Base-by-base conservation (phyloP, 805 yeast species). In the Limtongozyma cylindracea region DNA sequence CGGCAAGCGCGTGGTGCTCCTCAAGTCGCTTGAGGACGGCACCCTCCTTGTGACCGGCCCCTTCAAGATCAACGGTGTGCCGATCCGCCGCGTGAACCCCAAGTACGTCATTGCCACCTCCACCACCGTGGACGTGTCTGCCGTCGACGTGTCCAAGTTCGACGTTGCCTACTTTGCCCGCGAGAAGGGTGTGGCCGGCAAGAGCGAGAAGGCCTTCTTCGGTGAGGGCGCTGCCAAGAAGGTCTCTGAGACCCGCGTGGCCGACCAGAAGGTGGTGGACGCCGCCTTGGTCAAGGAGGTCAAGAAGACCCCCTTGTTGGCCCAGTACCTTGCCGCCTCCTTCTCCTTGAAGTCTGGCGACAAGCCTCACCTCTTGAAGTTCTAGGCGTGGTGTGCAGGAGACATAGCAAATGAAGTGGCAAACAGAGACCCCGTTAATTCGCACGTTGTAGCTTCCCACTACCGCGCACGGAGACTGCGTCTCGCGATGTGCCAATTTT, bases 51-150 rank as follows among this genome's bases (percentile, higher is more conserved):
- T 84, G 33, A 61, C 94, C 31, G 98, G 98, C 53, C 98, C 98
- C 46, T 88, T 84, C 92, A 84, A 88, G 70, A 77, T 84, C 47
- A 84, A 84, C 63, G 98, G 98, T 65, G 98, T 84, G 40, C 96
- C 98, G 54, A 67, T 84, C 56, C 80, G 96, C 73, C 77, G 95
- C 68, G 96, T 84, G 42, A 88, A 84, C 56, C 71, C 95, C 43
- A 77, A 93, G 58, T 88, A 84, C 61, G 98, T 88, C 42, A 84
- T 84, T 60, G 96, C 95, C 46, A 84, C 98, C 49, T 78, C 94
- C 39, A 88, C 98, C 58, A 58, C 64, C 53, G 74, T 88, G 45
- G 56, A 66, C 37, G 71, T 84, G 38, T 61, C 65, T 27, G 55
- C 69, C 36, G 77, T 80, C 38, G 74, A 76, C 46, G 80, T 76